phyloP scores from a whole-genome alignment of 768 basidiomycete species.

The Lactarius trivialis region DNA sequence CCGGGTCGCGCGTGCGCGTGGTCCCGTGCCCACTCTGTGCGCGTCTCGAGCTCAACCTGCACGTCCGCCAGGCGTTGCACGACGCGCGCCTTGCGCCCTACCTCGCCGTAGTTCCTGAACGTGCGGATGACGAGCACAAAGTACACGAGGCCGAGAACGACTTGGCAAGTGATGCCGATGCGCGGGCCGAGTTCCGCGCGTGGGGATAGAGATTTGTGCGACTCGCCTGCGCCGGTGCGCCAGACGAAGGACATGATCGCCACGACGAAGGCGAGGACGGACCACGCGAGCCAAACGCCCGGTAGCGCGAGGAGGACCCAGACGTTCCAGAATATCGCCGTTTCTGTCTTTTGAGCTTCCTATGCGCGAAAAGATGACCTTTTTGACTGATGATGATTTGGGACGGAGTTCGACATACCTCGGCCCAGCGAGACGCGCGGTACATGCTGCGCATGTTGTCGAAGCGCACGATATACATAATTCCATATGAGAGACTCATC shows the following conservation, averaged over 20 bases:
- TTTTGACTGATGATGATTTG: too few relatives aligned
- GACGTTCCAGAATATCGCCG: conserved; percentile 54
- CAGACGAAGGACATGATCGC: conserved; percentile 63
- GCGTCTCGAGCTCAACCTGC: conserved; percentile 23
- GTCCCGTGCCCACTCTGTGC: neutral
- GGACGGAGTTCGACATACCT: conserved; percentile 34
- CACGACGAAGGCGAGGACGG: conserved; percentile 58
- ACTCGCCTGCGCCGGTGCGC: conserved; percentile 50
- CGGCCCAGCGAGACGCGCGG: conserved; percentile 66
- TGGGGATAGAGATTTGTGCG: conserved; percentile 32
- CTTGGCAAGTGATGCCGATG: conserved; percentile 46
- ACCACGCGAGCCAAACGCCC: conserved; percentile 67
- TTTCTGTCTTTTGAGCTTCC: conserved; percentile 51
- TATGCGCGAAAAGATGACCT: conserved; percentile 25
- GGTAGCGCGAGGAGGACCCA: conserved; percentile 66
- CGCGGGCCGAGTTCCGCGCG: conserved; percentile 44
- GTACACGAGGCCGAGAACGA: conserved; percentile 55
- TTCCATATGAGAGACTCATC: conserved; percentile 68
- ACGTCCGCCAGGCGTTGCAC: conserved; percentile 16
- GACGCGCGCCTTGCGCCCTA: conserved; percentile 16
- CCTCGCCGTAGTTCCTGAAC: conserved; percentile 49
- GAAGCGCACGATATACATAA: conserved; percentile 67
- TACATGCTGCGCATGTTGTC: conserved; percentile 67
- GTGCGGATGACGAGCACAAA: conserved; percentile 56
- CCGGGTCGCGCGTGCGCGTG: neutral